These are phyloP conservation scores for Gentiana dahurica DNA, from an alignment of 257 asterid genomes.

Conservation along the genomic window DNA sequence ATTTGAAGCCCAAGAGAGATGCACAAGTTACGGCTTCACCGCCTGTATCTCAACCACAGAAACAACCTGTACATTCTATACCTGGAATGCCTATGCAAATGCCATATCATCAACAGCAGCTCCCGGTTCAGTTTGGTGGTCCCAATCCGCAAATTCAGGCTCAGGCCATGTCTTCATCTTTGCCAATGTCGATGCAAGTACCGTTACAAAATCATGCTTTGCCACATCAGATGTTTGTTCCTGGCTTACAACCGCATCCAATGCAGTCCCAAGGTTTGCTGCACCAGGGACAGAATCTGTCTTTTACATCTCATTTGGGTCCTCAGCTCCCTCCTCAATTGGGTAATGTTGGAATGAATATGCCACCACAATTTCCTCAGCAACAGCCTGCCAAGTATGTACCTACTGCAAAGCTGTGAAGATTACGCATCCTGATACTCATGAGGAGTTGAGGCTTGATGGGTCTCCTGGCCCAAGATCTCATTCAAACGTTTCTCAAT, in stretches of 20 bases:
- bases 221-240: slow-evolving; percentile 61
- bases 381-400: slow-evolving; percentile 48
- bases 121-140: slow-evolving; percentile 48
- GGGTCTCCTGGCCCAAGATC: slow-evolving; percentile 43
- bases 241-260: slow-evolving; percentile 67
- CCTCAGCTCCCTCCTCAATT: slow-evolving; percentile 63
- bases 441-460: slow-evolving; percentile 85
- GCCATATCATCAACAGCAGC: slow-evolving; percentile 51
- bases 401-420: slow-evolving; percentile 57
- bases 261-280: slow-evolving; percentile 77
- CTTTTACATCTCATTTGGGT: slow-evolving; percentile 56
- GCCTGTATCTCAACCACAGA: slow-evolving; percentile 44
- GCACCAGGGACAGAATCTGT: slow-evolving; percentile 63
- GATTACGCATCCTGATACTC: slow-evolving; percentile 86
- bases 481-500: slow-evolving; percentile 50
- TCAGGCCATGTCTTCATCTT: slow-evolving; percentile 59
- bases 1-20: slow-evolving; percentile 51
- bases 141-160: slow-evolving; percentile 74
- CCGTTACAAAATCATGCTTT: slow-evolving; percentile 57
- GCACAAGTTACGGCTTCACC: slow-evolving; percentile 40
- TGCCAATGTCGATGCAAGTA: slow-evolving; percentile 43
- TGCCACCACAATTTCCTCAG: slow-evolving; percentile 59
- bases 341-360: slow-evolving; percentile 61
- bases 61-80: slow-evolving; percentile 41
- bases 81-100: slow-evolving; percentile 50